Evolutionary conservation across 2,329 filamentous ascomycete species (phyloP), one percentile per base, ranked within the genome.

Genomic region (Fusarium pininemorale): DNA sequence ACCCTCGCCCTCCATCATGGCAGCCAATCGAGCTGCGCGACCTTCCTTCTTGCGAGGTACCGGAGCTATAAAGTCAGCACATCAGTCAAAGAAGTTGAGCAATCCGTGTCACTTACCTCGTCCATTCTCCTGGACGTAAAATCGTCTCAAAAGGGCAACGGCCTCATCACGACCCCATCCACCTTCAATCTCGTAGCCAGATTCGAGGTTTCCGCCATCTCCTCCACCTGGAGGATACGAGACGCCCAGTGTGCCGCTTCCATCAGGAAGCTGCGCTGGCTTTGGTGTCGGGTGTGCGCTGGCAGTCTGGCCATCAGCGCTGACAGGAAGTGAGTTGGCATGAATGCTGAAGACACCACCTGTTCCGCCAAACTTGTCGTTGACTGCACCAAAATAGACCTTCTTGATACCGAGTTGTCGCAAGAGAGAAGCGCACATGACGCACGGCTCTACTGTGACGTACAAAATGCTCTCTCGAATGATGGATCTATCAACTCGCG

Each of bases 81-180:
- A 16, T 28, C 39, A 15, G 26, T 20, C 3, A 13, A 22, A 39
- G 3, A 9, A 7, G 11, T 18, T 2, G 11, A 7, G 12, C 24
- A 20, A n/a, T 48, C 4, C 22, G 6, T 15, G 20, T 45, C 14
- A 79, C 86, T 77, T 84, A 94, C 93, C 94, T 87, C 96, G 93
- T 73, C 94, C 94, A 83, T 99, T 99, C 83, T 99, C 95, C 83
- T 99, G 96, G 38, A 99, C 94, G 82, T 99, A 99, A 83, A 99
- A 99, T 67, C 96, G 91, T 73, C 97, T 89, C 75, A 99, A 87
- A 75, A 99, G 84, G 82, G 96, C 95, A 69, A 99, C 97, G 9
- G 96, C 96, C 80, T 98, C 96, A 79, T 98, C 94, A 53, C 94
- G 90, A 78, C 94, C 94, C 86, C 97, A 92, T 3, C 95, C 96